Percentiles rank a stretch among this genome's conserved stretches.
Evolutionary conservation across 345 rosid genomes (phyloP).

Genomic region (Raphanus sativus): DNA sequence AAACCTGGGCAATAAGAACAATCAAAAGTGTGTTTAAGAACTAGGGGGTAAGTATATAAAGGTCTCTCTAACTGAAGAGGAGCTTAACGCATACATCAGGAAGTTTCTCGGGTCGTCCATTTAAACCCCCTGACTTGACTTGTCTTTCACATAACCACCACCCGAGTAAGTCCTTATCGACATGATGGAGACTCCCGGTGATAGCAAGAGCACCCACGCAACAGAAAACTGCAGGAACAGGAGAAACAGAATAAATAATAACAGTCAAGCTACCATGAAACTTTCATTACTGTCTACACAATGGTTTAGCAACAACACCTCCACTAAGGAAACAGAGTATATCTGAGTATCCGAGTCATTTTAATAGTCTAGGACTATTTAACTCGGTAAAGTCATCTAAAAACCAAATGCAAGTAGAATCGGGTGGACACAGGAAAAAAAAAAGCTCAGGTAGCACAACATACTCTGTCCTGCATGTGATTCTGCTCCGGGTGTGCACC

Average conservation of each 20-base stretch:
- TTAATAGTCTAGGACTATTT: neutral
- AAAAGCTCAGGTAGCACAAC: constrained; percentile 26
- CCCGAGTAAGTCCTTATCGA: constrained; percentile 92
- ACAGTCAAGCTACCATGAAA: neutral
- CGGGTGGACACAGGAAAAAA: neutral
- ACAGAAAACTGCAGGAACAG: constrained; percentile 66
- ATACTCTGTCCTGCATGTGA: constrained; percentile 97
- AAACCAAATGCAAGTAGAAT: neutral
- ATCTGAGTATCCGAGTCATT: neutral
- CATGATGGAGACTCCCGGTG: constrained; percentile 73
- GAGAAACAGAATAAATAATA: neutral
- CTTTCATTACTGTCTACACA: constrained; percentile 1
- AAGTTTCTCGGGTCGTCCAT: constrained; percentile 92
- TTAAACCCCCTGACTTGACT: constrained; percentile 74
- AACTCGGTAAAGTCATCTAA: neutral
- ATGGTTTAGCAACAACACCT: constrained; percentile 3
- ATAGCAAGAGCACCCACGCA: constrained; percentile 96
- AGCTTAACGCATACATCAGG: constrained; percentile 65
- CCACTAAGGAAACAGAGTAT: neutral
- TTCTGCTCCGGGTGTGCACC: constrained; percentile 91
- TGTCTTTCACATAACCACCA: constrained; percentile 98
- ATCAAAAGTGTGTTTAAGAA: neutral
- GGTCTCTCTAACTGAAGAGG: neutral
- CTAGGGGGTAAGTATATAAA: neutral
- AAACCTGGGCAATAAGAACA: constrained; percentile 51